A percentile compares a stretch with the other conserved stretches of the same genome.
Evolutionary conservation across 495 filamentous ascomycete genomes (phyloP).

Genomic region (Neurospora intermedia): DNA sequence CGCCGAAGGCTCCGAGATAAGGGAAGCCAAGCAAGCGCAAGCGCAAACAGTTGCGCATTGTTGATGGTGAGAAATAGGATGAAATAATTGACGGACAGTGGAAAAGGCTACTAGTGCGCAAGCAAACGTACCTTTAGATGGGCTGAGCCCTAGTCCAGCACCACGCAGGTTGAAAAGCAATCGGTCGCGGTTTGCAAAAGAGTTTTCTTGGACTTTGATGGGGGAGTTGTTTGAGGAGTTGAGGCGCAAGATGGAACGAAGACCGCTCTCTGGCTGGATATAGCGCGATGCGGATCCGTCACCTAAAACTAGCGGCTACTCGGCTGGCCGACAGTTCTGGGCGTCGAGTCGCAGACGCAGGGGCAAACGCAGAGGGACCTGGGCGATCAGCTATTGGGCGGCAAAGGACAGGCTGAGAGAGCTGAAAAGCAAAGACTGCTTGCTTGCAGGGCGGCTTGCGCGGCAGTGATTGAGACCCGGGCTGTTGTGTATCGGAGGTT

Average conservation of each 20-base stretch:
- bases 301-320: not conserved
- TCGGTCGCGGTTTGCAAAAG: not conserved
- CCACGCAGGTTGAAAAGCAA: not conserved
- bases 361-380: not conserved
- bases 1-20: not conserved
- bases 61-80: not conserved
- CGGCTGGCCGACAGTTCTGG: not conserved
- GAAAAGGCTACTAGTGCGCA: not conserved
- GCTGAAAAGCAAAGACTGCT: not conserved
- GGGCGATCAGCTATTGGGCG: not conserved
- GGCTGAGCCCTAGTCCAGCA: not conserved
- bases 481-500: not conserved
- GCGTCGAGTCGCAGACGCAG: not conserved
- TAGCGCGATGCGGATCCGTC: not conserved
- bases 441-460: not conserved
- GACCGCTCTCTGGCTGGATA: not conserved
- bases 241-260: not conserved
- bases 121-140: not conserved
- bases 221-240: not conserved
- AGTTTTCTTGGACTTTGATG: not conserved
- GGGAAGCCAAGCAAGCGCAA: not conserved
- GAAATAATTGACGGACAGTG: not conserved
- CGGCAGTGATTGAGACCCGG: not conserved
- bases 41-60: not conserved
- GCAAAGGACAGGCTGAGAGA: not conserved